Evolutionary conservation across 78 protist genomes (phyloP), one percentile per base, ranked within the genome.

Genomic region (Mastigamoeba balamuthi): DNA sequence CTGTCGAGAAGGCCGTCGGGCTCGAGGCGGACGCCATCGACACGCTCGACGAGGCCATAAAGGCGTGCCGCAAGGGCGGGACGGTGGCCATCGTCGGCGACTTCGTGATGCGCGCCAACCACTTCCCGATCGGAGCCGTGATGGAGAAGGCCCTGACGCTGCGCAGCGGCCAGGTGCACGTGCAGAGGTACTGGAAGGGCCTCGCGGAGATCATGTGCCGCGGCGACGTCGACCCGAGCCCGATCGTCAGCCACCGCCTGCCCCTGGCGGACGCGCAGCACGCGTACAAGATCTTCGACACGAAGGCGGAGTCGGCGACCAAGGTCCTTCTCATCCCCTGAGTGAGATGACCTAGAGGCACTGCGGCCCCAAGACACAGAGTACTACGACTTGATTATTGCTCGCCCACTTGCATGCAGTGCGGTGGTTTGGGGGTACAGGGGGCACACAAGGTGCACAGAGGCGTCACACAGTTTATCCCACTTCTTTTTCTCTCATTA

Each of bases 11-110:
- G 3, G 66, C 78, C 29, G 27, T 78, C n/a, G 6, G 4, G 9
- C 4, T 78, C 6, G 82, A 78, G 69, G 23, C 82, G 2, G 82
- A 78, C 9, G 9, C 68, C 38, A 27, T 48, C 4, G 82, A 78
- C 39, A 78, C 64, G 6, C 44, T 78, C 35, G 3, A 29, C 78
- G 80, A 78, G 48, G 5, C n/a, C 41, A 65, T 75, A 5, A 75
- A 23, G 3, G 73, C 79, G 41, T 10, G 25, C 28, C 30, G 79
- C 7, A 75, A 75, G 29, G 7, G 9, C 75, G 79, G 79, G 33
- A 48, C 8, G 6, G n/a, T 75, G 8, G 6, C 66, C 73, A 40
- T 75, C 76, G 35, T 75, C 6, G 79, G 67, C 28, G 79, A 64
- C 27, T 75, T 30, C 36, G 44, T 7, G 25, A 69, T 67, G n/a